Conservation (phyloP, 805 yeast species). For the Yamadazyma akitaensis region DNA sequence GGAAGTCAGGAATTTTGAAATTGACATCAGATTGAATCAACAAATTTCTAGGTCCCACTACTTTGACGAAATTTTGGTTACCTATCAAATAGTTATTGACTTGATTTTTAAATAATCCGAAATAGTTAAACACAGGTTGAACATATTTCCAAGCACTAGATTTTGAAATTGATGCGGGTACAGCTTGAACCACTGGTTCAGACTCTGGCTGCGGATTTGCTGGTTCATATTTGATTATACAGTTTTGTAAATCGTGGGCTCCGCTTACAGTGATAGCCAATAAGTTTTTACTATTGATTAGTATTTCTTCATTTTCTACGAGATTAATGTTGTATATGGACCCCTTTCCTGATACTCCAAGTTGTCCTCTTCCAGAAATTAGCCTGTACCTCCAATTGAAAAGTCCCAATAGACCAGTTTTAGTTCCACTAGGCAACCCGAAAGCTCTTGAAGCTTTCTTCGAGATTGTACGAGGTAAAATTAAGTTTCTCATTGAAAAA, state of each 20-base stretch:
- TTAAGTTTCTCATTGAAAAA: constrained; percentile 34
- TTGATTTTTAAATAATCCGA: not conserved
- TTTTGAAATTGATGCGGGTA: not conserved
- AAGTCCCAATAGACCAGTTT: constrained; percentile 42
- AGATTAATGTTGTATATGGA: constrained; percentile 48
- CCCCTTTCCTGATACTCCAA: constrained; percentile 54
- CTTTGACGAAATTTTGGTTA: constrained; percentile 44
- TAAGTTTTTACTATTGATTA: constrained; percentile 44
- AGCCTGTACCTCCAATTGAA: constrained; percentile 42
- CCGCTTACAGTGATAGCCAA: constrained; percentile 53
- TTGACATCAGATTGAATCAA: constrained; percentile 45
- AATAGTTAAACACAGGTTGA: not conserved
- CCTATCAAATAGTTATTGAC: constrained; percentile 21
- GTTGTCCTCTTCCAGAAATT: constrained; percentile 56
- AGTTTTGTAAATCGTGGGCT: constrained; percentile 41
- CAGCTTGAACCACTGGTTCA: not conserved
- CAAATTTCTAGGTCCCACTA: constrained; percentile 54
- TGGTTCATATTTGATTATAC: constrained; percentile 28
- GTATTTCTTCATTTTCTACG: constrained; percentile 44
- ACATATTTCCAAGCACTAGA: constrained; percentile 1
- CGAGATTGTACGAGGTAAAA: constrained; percentile 39
- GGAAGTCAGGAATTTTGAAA: constrained; percentile 15
- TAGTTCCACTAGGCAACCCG: constrained; percentile 19
- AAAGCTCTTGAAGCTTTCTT: constrained; percentile 24
- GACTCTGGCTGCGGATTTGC: not conserved